A percentile compares a stretch with the other conserved stretches of the same genome.
phyloP scores from a whole-genome alignment of 2,329 filamentous ascomycete species.

The Metarhizium humberi region DNA sequence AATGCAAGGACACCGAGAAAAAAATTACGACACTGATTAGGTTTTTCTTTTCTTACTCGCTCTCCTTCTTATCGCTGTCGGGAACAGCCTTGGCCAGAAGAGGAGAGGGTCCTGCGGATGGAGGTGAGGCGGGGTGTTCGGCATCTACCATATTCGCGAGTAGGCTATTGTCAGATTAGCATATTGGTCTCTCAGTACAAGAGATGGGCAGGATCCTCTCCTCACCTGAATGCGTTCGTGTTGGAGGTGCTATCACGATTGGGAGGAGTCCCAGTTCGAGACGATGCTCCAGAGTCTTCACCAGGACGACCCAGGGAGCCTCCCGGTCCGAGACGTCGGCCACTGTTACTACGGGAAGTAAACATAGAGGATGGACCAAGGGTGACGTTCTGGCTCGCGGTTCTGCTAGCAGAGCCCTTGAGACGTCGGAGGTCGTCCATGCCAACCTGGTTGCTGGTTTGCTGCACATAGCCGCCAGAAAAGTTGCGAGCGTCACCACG shows the following conservation, averaged over 20 bases:
- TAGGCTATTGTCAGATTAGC: constrained; percentile 29
- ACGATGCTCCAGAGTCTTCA: constrained; percentile 81
- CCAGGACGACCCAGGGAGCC: constrained; percentile 62
- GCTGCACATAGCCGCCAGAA: constrained; percentile 61
- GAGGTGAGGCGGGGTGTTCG: constrained; percentile 59
- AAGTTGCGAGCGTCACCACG: constrained; percentile 84
- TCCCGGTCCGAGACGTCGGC: constrained; percentile 69
- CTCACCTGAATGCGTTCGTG: constrained; percentile 91
- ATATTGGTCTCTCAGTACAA: background rate
- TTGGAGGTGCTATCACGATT: constrained; percentile 51
- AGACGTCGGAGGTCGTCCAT: constrained; percentile 88
- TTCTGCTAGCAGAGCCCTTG: constrained; percentile 50
- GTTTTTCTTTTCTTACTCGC: constrained; percentile 39
- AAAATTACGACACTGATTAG: constrained; percentile 16
- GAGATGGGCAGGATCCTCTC: background rate
- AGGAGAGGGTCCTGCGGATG: constrained; percentile 58
- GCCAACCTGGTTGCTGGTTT: constrained; percentile 75
- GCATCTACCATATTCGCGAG: constrained; percentile 49
- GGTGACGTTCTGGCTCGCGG: constrained; percentile 52
- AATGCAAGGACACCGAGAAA: constrained; percentile 33
- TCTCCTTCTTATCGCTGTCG: constrained; percentile 45
- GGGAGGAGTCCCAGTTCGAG: constrained; percentile 81
- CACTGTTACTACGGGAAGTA: constrained; percentile 82
- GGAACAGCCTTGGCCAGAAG: constrained; percentile 53
- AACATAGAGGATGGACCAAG: constrained; percentile 84